Evolutionary conservation across 768 basidiomycete genomes (phyloP).

Genomic region (Leccinellum luteum): DNA sequence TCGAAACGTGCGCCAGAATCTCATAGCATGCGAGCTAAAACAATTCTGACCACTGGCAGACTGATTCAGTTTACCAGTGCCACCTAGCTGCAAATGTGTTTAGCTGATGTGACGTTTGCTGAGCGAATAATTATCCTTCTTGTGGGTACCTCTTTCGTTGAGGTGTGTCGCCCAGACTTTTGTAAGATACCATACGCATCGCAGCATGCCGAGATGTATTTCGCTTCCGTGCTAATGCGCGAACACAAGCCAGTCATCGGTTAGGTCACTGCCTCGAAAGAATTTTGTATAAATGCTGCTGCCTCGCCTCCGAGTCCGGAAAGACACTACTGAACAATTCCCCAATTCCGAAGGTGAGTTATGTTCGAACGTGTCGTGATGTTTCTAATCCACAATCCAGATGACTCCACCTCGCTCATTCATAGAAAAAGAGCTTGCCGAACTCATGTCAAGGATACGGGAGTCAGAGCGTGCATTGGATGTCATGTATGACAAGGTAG

Average conservation of each 20-base stretch:
- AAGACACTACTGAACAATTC: neutral
- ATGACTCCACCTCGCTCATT: constrained; percentile 6
- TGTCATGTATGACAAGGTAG: constrained; percentile 20
- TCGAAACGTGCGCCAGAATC: neutral
- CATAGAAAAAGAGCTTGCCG: constrained; percentile 14
- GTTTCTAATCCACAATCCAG: neutral
- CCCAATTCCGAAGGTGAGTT: constrained; percentile 11
- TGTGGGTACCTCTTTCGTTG: neutral
- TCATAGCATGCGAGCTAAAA: neutral
- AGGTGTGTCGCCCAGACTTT: neutral
- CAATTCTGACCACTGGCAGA: neutral
- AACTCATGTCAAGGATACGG: constrained; percentile 20
- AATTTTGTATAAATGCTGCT: constrained; percentile 13
- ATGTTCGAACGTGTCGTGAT: neutral
- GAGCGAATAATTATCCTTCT: neutral
- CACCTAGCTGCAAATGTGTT: neutral
- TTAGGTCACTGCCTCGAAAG: constrained; percentile 7
- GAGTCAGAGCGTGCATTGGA: constrained; percentile 18
- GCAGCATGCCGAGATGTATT: neutral
- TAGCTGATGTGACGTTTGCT: neutral
- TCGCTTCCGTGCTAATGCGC: constrained; percentile 3
- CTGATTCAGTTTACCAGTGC: neutral
- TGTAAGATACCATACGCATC: neutral
- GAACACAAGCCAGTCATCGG: neutral
- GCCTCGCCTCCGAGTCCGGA: neutral